Evolutionary conservation across 148 eudicot genomes (phyloP).

Genomic region (Rheum nobile): DNA sequence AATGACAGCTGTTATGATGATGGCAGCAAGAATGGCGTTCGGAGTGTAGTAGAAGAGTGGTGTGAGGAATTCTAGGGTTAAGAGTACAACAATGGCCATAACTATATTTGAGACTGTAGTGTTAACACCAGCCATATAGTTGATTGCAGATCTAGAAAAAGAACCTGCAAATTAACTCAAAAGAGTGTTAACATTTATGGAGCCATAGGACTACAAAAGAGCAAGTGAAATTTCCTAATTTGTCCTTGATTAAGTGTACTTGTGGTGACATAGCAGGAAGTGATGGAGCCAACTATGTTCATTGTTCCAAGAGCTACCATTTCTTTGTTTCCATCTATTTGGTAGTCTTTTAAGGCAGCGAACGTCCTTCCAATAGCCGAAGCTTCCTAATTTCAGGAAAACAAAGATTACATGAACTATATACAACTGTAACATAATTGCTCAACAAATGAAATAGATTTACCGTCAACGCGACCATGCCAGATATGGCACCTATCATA

Average conservation of each 20-base stretch:
- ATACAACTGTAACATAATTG: not conserved
- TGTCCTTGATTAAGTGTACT: constrained; percentile 21
- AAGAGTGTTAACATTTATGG: not conserved
- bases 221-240: not conserved
- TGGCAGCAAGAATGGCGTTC: constrained; percentile 53
- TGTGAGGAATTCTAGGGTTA: constrained; percentile 42
- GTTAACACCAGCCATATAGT: constrained; percentile 54
- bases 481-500: constrained; percentile 60
- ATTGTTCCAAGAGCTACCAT: constrained; percentile 83
- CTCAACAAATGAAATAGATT: constrained; percentile 6
- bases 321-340: constrained; percentile 89
- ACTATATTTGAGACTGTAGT: constrained; percentile 64
- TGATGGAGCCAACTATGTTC: constrained; percentile 80
- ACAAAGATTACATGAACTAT: too few species aligned
- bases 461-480: constrained; percentile 68
- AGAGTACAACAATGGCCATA: constrained; percentile 41
- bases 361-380: constrained; percentile 82
- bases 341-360: constrained; percentile 72
- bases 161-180: constrained; percentile 34
- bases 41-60: constrained; percentile 60
- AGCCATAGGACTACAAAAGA: not conserved
- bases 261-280: constrained; percentile 81
- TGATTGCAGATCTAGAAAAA: constrained; percentile 62
- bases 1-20: constrained; percentile 64
- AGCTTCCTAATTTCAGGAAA: constrained; percentile 44